Percentiles rank a stretch among this genome's conserved stretches.
Conservation (phyloP, 2,329 filamentous ascomycete genomes). For the Atkinsonella hypoxylon region DNA sequence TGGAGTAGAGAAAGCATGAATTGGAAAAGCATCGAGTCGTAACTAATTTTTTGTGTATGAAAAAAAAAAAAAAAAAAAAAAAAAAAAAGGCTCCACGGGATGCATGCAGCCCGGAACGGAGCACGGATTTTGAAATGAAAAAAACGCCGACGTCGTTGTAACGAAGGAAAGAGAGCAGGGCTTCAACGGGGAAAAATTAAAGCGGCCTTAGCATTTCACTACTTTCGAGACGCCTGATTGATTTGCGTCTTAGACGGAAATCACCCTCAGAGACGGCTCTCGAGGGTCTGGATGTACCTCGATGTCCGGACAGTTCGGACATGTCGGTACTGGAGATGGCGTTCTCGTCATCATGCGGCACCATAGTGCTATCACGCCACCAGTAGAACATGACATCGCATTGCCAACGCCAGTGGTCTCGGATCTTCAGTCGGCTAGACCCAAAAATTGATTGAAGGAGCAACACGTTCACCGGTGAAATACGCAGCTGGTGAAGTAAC, state of each 20-base stretch:
- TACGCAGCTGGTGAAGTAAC: conserved; percentile 38
- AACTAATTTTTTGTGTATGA: no score
- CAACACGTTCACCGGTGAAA: conserved; percentile 32
- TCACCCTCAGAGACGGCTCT: conserved; percentile 12
- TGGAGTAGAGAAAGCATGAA: no score
- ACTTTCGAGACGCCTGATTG: conserved; percentile 3
- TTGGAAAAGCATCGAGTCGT: not conserved
- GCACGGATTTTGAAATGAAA: no score
- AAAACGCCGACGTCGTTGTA: no score
- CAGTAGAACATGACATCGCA: conserved; percentile 26
- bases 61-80: not conserved
- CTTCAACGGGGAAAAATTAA: no score
- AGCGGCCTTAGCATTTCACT: conserved; percentile 7
- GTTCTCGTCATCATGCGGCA: conserved; percentile 7
- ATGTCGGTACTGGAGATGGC: conserved; percentile 12
- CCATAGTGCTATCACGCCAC: conserved; percentile 20
- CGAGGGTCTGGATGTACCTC: conserved; percentile 15
- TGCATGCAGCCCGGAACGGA: not conserved
- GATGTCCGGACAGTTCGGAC: conserved; percentile 15
- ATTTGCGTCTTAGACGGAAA: not conserved
- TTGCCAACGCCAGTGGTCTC: conserved; percentile 23
- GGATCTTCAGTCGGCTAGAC: conserved; percentile 19
- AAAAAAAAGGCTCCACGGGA: not conserved
- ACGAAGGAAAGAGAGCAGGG: no score
- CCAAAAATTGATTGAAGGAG: conserved; percentile 26